Evolutionary conservation across 495 filamentous ascomycete genomes (phyloP), one percentile per base, ranked within the genome.

Genomic region (Penicillium pulvis): DNA sequence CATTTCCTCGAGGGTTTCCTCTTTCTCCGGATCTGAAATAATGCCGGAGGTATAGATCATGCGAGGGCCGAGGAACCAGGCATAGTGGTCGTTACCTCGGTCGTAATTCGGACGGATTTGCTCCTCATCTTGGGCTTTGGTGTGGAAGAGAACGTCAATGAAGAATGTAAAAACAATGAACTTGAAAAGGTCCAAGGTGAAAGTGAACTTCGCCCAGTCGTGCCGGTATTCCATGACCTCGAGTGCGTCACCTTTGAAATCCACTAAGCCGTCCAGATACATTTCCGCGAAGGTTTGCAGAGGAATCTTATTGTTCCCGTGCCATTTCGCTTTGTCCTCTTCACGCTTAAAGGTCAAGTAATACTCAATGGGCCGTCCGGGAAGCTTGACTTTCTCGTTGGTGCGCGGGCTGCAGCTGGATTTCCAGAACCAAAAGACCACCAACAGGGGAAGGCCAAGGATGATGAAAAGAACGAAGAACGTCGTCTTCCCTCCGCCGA

Each of bases 31-130:
- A 66, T 95, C 89, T 17, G 84, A 85, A 72, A 95, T 90, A 58
- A 95, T 79, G 47, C 90, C 90, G 12, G 87, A 90, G 44, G 91
- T 93, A 74, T 93, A 95, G 73, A 93, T 87, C 90, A 95, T 95
- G 64, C 90, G 90, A 41, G 89, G 90, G 59, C 90, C 91, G 46
- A 95, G 82, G 78, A 93, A 93, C 89, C 89, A 95, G 71, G 80
- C 84, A 77, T 95, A 95, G 74, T 90, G 90, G 75, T 95, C 90
- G 72, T 94, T 88, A 63, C 90, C 90, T 64, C 89, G 85, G 78
- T 93, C 90, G 73, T 95, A 93, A 75, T 92, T 89, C 61, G 88
- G 87, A 58, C 90, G 89, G 43, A 93, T 88, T 78, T 95, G 90
- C 72, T 93, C 90, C 77, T 93, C 89, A 68, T 93, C 90, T 69